phyloP scores from a whole-genome alignment of 73 alveolate genomes.

The Tetrahymena elliotti region DNA sequence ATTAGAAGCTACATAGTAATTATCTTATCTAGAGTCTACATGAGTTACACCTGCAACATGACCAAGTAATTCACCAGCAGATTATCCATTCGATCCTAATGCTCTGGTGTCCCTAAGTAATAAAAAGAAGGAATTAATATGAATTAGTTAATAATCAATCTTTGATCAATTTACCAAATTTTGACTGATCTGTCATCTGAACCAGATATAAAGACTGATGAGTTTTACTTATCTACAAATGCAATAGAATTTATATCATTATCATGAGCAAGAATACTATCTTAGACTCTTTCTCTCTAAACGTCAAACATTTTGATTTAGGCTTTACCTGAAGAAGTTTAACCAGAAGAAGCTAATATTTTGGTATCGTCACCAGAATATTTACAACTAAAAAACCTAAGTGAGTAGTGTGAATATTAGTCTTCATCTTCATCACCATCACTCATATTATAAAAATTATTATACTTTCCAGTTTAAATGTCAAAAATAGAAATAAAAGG shows the following conservation, averaged over 20 bases:
- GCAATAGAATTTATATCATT: slow-evolving; percentile 73
- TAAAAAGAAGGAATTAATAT: too few relatives aligned
- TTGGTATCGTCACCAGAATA: background rate
- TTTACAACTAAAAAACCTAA: background rate
- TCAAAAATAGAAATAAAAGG: background rate
- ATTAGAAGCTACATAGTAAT: slow-evolving; percentile 56
- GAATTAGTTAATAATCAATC: too few relatives aligned
- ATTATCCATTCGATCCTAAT: slow-evolving; percentile 23
- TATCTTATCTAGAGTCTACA: slow-evolving; percentile 61
- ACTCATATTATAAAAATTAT: background rate
- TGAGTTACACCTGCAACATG: slow-evolving; percentile 72
- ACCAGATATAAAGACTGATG: slow-evolving; percentile 66
- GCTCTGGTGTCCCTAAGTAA: slow-evolving; percentile 53
- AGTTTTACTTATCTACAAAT: slow-evolving; percentile 55
- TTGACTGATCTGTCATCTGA: slow-evolving; percentile 64
- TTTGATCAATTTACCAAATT: slow-evolving; percentile 54
- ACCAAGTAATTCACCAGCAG: slow-evolving; percentile 65
- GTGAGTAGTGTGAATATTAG: background rate
- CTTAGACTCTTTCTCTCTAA: background rate
- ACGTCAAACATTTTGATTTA: background rate
- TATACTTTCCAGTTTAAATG: background rate
- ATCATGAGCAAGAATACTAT: slow-evolving; percentile 45
- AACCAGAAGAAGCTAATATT: background rate
- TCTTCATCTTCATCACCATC: background rate
- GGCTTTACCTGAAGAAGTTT: background rate